Base-by-base conservation (phyloP, 129 eudicot species). In the Helichrysum umbraculigerum region DNA sequence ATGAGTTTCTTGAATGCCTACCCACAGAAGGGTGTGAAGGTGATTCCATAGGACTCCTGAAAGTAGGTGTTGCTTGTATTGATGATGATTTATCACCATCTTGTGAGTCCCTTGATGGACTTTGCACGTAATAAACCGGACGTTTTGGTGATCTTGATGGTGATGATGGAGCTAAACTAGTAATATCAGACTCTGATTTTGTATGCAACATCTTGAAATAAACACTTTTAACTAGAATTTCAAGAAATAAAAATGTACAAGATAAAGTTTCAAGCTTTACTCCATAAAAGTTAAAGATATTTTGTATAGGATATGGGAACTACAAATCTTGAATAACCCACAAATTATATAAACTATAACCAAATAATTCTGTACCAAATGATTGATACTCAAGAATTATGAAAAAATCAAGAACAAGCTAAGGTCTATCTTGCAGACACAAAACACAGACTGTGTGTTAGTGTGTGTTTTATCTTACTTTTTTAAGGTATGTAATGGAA, bases 71-170 rank as follows among this genome's bases (percentile, higher is more conserved):
- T 3, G 97, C 92, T 22, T 91, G 99, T 82, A 94, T 81, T 52
- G 97, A 87, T 14, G 91, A 84, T 15, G 96, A 91, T 70, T 94
- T 94, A 66, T 94, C 99, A 30, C 99, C 99, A 82, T 94, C 99
- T 58, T 91, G 93, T 11, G 97, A 94, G 66, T 94, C 99, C 76
- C 99, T 89, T 39, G 99, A 91, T 9, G 99, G 99, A 72, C 99
- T 94, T 60, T 94, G 99, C 33, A 94, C 99, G 20, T 42, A 94
- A 81, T 94, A 94, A 32, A 87, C 92, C 32, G 88, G 90, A 69
- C 96, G 56, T 51, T 94, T 94, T 8, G 97, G 99, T 12, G 99
- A 94, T 51, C 97, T 84, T 54, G 98, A 88, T 2, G 99, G 99
- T 4, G 99, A 94, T 32, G 99, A 94, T 67, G 99, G 96, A 4